Evolutionary conservation across 2,329 filamentous ascomycete genomes (phyloP).

Genomic region (Xylariales sp.): DNA sequence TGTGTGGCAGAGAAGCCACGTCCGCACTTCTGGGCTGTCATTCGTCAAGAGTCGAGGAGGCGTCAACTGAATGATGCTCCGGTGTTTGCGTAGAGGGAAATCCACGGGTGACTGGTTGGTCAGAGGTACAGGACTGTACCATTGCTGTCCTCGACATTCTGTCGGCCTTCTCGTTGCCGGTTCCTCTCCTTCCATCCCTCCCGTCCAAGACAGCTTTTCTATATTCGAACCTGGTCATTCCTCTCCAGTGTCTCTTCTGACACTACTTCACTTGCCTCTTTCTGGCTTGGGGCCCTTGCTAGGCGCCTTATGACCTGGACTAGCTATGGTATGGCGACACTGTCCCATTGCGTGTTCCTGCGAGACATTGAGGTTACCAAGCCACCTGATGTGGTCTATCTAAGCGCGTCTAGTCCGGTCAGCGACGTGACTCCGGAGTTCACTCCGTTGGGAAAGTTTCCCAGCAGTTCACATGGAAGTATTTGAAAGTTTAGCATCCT

Average conservation of each 20-base stretch:
- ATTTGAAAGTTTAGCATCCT: too few species aligned
- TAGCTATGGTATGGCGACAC: constrained; percentile 3
- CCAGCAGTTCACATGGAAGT: too few species aligned
- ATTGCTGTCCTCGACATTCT: too few species aligned
- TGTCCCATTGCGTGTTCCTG: not conserved
- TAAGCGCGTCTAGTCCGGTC: too few species aligned
- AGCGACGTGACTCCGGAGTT: too few species aligned
- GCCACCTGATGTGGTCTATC: too few species aligned
- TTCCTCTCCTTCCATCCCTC: not conserved
- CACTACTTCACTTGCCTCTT: not conserved
- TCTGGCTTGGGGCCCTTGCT: constrained; percentile 3
- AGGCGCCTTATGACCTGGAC: constrained; percentile 3
- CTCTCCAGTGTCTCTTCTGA: constrained; percentile 2
- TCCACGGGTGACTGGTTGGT: too few species aligned
- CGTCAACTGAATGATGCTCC: not conserved
- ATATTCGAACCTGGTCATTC: constrained; percentile 2
- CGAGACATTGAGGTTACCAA: too few species aligned
- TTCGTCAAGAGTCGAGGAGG: not conserved
- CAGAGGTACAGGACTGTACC: too few species aligned
- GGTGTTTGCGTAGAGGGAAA: too few species aligned
- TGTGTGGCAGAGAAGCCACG: not conserved
- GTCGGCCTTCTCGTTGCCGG: not conserved
- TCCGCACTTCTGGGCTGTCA: not conserved
- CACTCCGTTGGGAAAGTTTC: too few species aligned
- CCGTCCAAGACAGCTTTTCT: not conserved